Evolutionary conservation across 371 early-diverging fungal genomes (phyloP).

Genomic region (Rhizopus stolonifer): DNA sequence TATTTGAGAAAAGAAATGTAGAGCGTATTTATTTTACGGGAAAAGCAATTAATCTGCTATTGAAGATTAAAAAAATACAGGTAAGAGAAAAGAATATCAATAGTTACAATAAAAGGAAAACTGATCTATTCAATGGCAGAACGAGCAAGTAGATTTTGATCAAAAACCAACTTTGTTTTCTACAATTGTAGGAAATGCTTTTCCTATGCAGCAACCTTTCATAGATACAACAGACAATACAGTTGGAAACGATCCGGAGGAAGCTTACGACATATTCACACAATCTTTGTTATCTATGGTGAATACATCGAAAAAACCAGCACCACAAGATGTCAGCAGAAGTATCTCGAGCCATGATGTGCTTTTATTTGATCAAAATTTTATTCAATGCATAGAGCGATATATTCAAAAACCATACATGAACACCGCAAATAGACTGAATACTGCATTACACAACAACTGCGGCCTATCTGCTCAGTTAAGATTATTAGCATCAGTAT

Average conservation of each 20-base stretch:
- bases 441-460: slow-evolving; percentile 15
- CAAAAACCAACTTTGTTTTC: background rate
- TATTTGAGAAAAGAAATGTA: slow-evolving; percentile 24
- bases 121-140: too few relatives aligned
- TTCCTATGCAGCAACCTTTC: slow-evolving; percentile 6
- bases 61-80: slow-evolving; percentile 13
- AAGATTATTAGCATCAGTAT: slow-evolving; percentile 29
- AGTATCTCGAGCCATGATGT: slow-evolving; percentile 1
- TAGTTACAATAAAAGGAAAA: background rate
- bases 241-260: background rate
- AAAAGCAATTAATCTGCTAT: slow-evolving; percentile 30
- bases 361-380: slow-evolving; percentile 20
- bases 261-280: slow-evolving; percentile 6
- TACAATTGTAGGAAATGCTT: background rate
- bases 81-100: background rate
- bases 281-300: slow-evolving; percentile 1
- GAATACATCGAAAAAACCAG: background rate
- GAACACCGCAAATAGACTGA: slow-evolving; percentile 17
- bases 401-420: slow-evolving; percentile 25
- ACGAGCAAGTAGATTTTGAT: background rate
- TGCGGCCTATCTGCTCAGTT: slow-evolving; percentile 26
- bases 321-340: background rate
- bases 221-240: too few relatives aligned
- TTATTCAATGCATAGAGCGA: slow-evolving; percentile 9
- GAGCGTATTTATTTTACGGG: slow-evolving; percentile 33